Evolutionary conservation across 768 basidiomycete genomes (phyloP), one percentile per base, ranked within the genome.

Genomic region (Cystofilobasidium ferigula): DNA sequence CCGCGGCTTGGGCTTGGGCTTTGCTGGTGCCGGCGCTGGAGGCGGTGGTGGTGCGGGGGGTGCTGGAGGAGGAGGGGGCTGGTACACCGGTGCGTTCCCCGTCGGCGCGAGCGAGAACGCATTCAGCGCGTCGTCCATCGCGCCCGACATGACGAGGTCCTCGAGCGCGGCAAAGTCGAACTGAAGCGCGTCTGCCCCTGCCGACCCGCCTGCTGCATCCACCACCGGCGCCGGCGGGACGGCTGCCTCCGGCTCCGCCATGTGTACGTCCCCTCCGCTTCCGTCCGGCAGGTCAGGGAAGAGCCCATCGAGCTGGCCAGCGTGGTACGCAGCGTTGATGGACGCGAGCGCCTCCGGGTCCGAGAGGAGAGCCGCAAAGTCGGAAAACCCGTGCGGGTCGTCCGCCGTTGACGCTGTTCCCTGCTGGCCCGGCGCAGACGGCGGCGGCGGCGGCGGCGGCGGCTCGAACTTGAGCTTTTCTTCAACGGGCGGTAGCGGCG

Each of bases 161-260:
- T 54, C 51, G 28, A 54, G 51, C 12, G 26, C 51, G 12, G 28
- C 51, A 54, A 54, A 54, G 51, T 54, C 51, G 30, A 54, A n/a
- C n/a, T n/a, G n/a, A n/a, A n/a, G n/a, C n/a, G n/a, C n/a, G n/a
- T n/a, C n/a, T n/a, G n/a, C n/a, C n/a, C n/a, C n/a, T n/a, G n/a
- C n/a, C n/a, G n/a, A n/a, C n/a, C n/a, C n/a, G n/a, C n/a, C n/a
- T n/a, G n/a, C n/a, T n/a, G n/a, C n/a, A n/a, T n/a, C n/a, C n/a
- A n/a, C n/a, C n/a, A n/a, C n/a, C n/a, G n/a, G n/a, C n/a, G n/a
- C n/a, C n/a, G n/a, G n/a, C n/a, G n/a, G n/a, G n/a, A n/a, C n/a
- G n/a, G n/a, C n/a, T n/a, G n/a, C n/a, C n/a, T n/a, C n/a, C n/a
- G n/a, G n/a, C n/a, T n/a, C n/a, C n/a, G n/a, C n/a, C n/a, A n/a